Conservation (phyloP, 306 rosid species). For the Luffa aegyptiaca region DNA sequence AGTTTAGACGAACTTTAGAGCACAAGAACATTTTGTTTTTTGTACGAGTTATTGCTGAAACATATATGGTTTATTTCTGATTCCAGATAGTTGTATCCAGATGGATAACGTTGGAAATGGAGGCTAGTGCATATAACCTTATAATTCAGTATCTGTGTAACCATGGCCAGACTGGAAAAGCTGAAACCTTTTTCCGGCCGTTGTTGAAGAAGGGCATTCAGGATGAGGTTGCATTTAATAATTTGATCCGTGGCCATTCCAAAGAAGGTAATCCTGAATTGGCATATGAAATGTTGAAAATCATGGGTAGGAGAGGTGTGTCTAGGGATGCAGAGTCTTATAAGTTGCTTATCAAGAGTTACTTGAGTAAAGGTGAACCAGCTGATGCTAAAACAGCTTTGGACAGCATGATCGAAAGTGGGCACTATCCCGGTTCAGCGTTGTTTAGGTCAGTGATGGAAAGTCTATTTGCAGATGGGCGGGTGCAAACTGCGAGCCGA, state of each 20-base stretch:
- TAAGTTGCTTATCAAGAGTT: conserved; percentile 64
- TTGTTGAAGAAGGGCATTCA: conserved; percentile 71
- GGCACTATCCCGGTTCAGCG: conserved; percentile 55
- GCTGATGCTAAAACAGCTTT: conserved; percentile 79
- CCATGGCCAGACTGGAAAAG: conserved; percentile 60
- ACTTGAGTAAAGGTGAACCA: conserved; percentile 74
- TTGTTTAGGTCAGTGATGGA: conserved; percentile 62
- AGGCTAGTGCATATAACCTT: conserved; percentile 60
- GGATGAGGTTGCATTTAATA: conserved; percentile 69
- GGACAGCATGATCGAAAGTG: conserved; percentile 81
- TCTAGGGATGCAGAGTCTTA: conserved; percentile 61
- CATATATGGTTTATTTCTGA: background rate
- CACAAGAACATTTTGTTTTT: background rate
- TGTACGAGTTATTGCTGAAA: background rate
- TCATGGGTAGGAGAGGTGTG: conserved; percentile 78
- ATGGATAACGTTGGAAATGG: conserved; percentile 38
- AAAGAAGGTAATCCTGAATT: conserved; percentile 85
- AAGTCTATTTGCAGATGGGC: conserved; percentile 73
- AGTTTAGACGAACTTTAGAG: background rate
- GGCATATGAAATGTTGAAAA: conserved; percentile 69
- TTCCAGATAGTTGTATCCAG: background rate
- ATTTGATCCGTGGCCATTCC: conserved; percentile 65
- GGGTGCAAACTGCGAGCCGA: conserved; percentile 91
- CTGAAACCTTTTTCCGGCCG: conserved; percentile 70
- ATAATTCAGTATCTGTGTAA: conserved; percentile 64